Conservation (phyloP, 768 basidiomycete genomes). For the Podaxis rugospora region DNA sequence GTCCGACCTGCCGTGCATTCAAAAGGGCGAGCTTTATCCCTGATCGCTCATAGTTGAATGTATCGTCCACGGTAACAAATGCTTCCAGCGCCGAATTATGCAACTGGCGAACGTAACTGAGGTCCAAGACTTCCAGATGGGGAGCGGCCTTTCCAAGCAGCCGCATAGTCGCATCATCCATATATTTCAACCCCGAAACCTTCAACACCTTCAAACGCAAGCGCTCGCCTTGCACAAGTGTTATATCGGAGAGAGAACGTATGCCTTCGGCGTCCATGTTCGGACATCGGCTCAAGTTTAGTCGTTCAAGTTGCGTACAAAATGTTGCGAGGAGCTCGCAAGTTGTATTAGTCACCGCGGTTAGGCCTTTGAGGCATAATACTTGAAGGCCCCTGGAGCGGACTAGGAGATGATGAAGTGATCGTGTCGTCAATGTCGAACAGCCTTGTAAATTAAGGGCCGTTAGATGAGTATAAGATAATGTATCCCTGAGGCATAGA, state of each 20-base stretch:
- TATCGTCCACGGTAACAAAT: constrained; percentile 53
- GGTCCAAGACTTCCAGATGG: constrained; percentile 72
- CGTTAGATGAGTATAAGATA: constrained; percentile 64
- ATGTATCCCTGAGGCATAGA: constrained; percentile 41
- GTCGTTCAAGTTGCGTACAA: constrained; percentile 48
- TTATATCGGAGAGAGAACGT: constrained; percentile 38
- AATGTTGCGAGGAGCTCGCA: constrained; percentile 60
- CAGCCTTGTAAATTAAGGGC: constrained; percentile 73
- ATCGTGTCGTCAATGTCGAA: constrained; percentile 52
- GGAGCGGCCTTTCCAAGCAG: constrained; percentile 66
- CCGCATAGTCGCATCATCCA: constrained; percentile 59
- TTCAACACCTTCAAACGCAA: constrained; percentile 59
- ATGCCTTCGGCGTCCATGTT: constrained; percentile 68
- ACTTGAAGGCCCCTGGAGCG: constrained; percentile 55
- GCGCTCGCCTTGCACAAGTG: constrained; percentile 39
- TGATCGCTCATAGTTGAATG: constrained; percentile 26
- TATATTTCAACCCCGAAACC: constrained; percentile 60
- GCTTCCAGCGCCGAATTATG: constrained; percentile 75
- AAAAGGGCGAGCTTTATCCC: constrained; percentile 45
- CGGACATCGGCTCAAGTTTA: constrained; percentile 71
- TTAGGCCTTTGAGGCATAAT: constrained; percentile 65
- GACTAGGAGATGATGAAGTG: constrained; percentile 66
- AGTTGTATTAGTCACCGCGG: constrained; percentile 68
- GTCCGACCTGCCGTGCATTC: constrained; percentile 60
- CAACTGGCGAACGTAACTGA: constrained; percentile 67